Percentiles rank a stretch among this genome's conserved stretches.
phyloP scores from a whole-genome alignment of 108 stramenopile genomes.

The Pseudonitzschia pungens region DNA sequence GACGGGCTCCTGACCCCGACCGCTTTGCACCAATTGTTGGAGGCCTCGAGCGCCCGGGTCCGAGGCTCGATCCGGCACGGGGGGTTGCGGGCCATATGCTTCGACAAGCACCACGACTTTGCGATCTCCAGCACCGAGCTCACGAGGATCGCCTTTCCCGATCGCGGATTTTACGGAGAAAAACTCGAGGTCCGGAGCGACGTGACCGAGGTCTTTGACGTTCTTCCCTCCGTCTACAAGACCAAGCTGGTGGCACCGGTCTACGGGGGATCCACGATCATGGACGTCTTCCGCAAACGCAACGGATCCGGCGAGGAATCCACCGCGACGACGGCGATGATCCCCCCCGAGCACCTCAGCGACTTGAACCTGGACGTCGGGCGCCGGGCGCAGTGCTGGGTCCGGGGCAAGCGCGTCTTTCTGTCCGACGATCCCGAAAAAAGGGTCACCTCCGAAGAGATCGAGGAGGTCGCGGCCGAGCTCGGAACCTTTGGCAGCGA shows the following conservation, averaged over 20 bases:
- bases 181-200: constrained; percentile 4
- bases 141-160: background rate
- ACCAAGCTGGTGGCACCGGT: background rate
- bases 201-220: background rate
- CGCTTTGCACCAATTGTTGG: background rate
- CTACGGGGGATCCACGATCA: background rate
- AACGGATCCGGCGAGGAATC: background rate
- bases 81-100: constrained; percentile 9
- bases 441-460: constrained; percentile 12
- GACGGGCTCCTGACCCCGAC: background rate
- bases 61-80: background rate
- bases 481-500: constrained; percentile 32
- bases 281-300: background rate
- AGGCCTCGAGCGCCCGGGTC: constrained; percentile 7
- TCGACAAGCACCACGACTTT: constrained; percentile 4
- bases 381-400: constrained; percentile 32
- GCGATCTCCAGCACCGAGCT: constrained; percentile 8
- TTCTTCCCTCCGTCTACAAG: constrained; percentile 15
- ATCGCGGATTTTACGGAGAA: background rate
- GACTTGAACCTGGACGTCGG: constrained; percentile 35
- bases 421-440: constrained; percentile 15
- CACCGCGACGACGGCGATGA: background rate
- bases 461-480: constrained; percentile 17
- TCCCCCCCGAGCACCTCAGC: background rate
- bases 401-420: constrained; percentile 14